phyloP scores from a whole-genome alignment of 352 stramenopile genomes.

The Globisporangium okanoganense region DNA sequence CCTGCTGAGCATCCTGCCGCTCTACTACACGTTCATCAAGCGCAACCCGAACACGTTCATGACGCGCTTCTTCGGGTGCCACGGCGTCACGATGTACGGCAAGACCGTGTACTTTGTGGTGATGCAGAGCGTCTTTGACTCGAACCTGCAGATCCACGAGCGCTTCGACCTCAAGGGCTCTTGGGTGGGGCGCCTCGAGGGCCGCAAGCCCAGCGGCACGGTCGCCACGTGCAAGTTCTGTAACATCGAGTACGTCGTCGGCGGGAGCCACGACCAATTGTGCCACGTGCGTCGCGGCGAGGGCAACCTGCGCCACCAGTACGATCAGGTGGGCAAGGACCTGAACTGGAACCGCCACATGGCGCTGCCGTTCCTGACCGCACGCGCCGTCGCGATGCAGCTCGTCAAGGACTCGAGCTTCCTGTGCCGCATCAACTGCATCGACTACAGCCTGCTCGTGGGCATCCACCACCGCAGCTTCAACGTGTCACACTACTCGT shows the following conservation, averaged over 20 bases:
- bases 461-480: conserved; percentile 91
- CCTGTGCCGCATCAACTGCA: conserved; percentile 90
- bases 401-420: conserved; percentile 88
- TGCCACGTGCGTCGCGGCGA: conserved; percentile 58
- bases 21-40: conserved; percentile 68
- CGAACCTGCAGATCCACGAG: conserved; percentile 73
- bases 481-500: conserved; percentile 72
- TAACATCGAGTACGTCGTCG: conserved; percentile 56
- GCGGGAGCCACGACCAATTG: conserved; percentile 63
- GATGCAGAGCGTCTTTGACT: conserved; percentile 84
- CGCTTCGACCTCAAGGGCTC: conserved; percentile 83
- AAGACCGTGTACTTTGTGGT: conserved; percentile 85
- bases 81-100: conserved; percentile 82
- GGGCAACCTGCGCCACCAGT: conserved; percentile 68
- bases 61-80: conserved; percentile 75
- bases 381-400: conserved; percentile 60
- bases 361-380: conserved; percentile 50
- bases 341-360: conserved; percentile 85
- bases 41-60: conserved; percentile 74
- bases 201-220: conserved; percentile 65
- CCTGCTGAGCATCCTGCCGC: conserved; percentile 61
- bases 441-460: conserved; percentile 95
- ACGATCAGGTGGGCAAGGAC: conserved; percentile 81
- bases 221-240: conserved; percentile 75
- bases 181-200: conserved; percentile 77